These are phyloP conservation scores for Pisolithus orientalis DNA, from an alignment of 768 basidiomycete species.

Conservation along the genomic window DNA sequence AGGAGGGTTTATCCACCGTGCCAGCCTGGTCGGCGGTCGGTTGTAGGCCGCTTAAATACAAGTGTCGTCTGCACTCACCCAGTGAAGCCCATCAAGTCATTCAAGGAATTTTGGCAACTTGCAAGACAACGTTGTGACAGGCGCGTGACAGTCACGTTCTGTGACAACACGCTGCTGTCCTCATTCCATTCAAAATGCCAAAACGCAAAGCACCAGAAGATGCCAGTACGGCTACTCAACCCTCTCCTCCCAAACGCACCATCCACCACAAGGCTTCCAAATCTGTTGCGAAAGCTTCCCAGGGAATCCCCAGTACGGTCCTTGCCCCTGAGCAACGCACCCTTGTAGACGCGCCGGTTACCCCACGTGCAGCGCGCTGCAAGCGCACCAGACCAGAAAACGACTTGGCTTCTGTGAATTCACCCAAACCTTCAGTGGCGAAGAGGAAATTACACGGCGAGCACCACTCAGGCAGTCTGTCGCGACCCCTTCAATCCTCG, in stretches of 20 bases:
- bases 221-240: slow-evolving; percentile 7
- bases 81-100: slow-evolving; percentile 51
- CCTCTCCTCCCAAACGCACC: slow-evolving; percentile 29
- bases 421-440: too few species aligned
- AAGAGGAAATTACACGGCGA: too few species aligned
- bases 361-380: too few species aligned
- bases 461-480: neutral
- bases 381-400: too few species aligned
- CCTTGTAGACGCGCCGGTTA: too few species aligned
- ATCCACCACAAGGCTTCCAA: slow-evolving; percentile 18
- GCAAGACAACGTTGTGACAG: neutral
- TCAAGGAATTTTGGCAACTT: slow-evolving; percentile 2
- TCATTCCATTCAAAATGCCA: slow-evolving; percentile 9
- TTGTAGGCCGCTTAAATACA: neutral
- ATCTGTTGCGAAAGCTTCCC: neutral
- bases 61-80: slow-evolving; percentile 33
- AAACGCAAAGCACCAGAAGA: slow-evolving; percentile 39
- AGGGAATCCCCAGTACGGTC: neutral
- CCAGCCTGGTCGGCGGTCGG: slow-evolving; percentile 42
- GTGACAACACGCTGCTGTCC: neutral
- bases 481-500: slow-evolving; percentile 15
- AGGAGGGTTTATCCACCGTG: slow-evolving; percentile 81
- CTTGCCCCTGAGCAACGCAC: neutral
- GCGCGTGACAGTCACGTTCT: slow-evolving; percentile 19
- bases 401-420: too few species aligned